phyloP scores from a whole-genome alignment of 2,329 filamentous ascomycete genomes.

The Davidsoniella eucalypti region DNA sequence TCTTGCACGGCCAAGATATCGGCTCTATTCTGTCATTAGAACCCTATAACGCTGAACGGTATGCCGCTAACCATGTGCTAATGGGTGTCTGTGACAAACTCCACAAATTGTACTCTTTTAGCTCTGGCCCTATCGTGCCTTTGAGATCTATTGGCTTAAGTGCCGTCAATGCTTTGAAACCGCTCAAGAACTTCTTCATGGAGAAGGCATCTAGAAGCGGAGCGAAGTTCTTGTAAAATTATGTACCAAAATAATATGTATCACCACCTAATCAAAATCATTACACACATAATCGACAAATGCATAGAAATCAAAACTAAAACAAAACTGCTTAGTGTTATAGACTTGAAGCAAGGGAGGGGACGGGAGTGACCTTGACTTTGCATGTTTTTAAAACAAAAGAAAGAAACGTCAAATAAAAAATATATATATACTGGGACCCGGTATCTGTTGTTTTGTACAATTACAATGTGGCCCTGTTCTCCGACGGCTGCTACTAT shows the following conservation, averaged over 20 bases:
- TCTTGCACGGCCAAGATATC: constrained; percentile 73
- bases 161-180: constrained; percentile 56
- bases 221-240: constrained; percentile 24
- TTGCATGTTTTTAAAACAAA: constrained; percentile 4
- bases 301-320: no score
- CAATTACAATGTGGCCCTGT: constrained; percentile 15
- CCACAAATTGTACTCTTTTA: constrained; percentile 79
- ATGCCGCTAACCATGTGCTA: constrained; percentile 64
- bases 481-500: constrained; percentile 6
- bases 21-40: constrained; percentile 66
- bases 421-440: constrained; percentile 17
- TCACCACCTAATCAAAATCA: constrained; percentile 1
- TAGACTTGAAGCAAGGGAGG: not conserved
- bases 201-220: constrained; percentile 44
- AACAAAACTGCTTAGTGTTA: not conserved
- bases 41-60: constrained; percentile 64
- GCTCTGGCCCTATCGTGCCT: constrained; percentile 62
- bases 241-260: not conserved
- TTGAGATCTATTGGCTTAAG: constrained; percentile 61
- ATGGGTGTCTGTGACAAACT: constrained; percentile 75
- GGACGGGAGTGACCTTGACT: not conserved
- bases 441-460: constrained; percentile 16
- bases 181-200: constrained; percentile 80
- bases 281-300: not conserved
- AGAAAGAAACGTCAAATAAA: constrained; percentile 11